phyloP scores from a whole-genome alignment of 2,329 filamentous ascomycete species.

The Incumbomyces delicatus region DNA sequence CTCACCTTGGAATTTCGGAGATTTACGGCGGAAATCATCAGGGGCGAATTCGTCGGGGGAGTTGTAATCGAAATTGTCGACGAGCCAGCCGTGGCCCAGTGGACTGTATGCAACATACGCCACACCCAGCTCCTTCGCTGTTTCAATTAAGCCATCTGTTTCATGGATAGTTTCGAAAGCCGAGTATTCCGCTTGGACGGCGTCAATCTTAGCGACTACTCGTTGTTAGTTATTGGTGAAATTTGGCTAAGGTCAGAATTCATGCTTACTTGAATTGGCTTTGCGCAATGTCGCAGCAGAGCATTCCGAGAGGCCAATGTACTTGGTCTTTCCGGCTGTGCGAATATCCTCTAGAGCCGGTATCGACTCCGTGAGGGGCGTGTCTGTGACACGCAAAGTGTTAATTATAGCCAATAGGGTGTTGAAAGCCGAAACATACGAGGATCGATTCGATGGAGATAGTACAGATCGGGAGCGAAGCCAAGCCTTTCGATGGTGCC shows the following conservation, averaged over 20 bases:
- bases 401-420: no score
- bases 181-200: constrained; percentile 39
- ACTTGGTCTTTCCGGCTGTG: constrained; percentile 39
- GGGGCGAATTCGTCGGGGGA: constrained; percentile 38
- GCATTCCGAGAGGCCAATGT: constrained; percentile 41
- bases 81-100: constrained; percentile 39
- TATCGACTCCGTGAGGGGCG: constrained; percentile 40
- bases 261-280: constrained; percentile 37
- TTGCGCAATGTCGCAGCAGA: constrained; percentile 37
- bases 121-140: constrained; percentile 32
- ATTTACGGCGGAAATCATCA: constrained; percentile 30
- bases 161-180: constrained; percentile 36
- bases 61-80: constrained; percentile 35
- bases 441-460: constrained; percentile 37
- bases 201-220: constrained; percentile 39
- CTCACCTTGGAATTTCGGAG: constrained; percentile 31
- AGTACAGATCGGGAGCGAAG: constrained; percentile 39
- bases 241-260: constrained; percentile 3
- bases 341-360: constrained; percentile 38
- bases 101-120: constrained; percentile 40
- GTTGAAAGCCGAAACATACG: no score
- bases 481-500: constrained; percentile 41
- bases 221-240: constrained; percentile 9
- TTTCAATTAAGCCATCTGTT: constrained; percentile 31
- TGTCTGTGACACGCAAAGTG: constrained; percentile 22